Base-by-base conservation (phyloP, 176 grass and related monocot species). In the Rhipidocladum racemiflorum region DNA sequence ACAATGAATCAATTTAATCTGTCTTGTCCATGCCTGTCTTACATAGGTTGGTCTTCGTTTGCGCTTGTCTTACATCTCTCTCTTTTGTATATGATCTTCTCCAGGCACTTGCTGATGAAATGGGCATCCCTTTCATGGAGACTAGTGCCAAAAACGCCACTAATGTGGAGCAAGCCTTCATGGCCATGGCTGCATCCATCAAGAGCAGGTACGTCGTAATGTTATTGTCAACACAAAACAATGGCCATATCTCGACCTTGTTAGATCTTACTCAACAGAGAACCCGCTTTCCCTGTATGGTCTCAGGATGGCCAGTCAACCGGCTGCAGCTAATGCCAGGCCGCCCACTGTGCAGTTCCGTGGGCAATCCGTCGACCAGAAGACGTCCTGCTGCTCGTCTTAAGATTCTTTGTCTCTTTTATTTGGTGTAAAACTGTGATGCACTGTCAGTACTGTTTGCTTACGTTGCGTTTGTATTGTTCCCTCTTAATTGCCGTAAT, bases 111-210 rank as follows among this genome's bases (percentile, higher is more conserved):
- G 91, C 91, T 34, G 91, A 93, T 62, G 91, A 93, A 74, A 85
- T 93, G 72, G 88, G 91, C 56, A 93, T 93, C 34, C 91, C 91
- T n/a, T 93, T 93, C 85, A 88, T 93, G 88, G 91, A 93, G 73
- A 88, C 91, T 9, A 93, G 91, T 60, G 91, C 91, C 6, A 93
- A 93, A 77, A 93, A 90, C 63, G 85, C 91, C 54, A 55, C 81
- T 21, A 93, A 93, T 44, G 91, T 93, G n/a, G 91, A 93, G 28
- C 85, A 93, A 71, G 91, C 91, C 13, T 93, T 93, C 71, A 90
- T 93, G 91, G 85, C 91, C 71, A 93, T 93, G 91, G 81, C 87
- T 75, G 70, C 39, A 9, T 71, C 88, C 12, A 93, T 93, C 84
- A 93, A 90, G 85, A 73, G 77, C 71, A 86, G 85, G 91, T 93